Evolutionary conservation across 176 grass and related monocot genomes (phyloP), one percentile per base, ranked within the genome.

Genomic region (Oryza australiensis): DNA sequence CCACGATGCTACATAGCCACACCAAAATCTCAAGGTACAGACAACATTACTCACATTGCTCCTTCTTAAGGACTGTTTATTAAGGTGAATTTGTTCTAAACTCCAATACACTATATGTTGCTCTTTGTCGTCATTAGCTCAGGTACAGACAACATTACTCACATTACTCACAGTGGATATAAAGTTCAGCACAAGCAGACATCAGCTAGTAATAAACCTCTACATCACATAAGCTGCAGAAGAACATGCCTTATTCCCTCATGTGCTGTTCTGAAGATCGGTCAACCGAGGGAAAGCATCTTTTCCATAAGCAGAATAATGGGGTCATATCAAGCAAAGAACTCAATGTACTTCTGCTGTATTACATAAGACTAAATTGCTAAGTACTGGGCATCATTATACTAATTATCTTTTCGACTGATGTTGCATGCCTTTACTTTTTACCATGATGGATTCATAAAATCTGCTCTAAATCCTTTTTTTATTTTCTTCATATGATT

Each of bases 231-330:
- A 94, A 51, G 75, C 87, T 94, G 73, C 93, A 94, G 46, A 90
- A 94, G 75, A 94, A 92, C 87, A 91, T 92, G 74, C 93, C 93
- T 51, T 90, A 84, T 82, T 92, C 89, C 29, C 93, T 94, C 74
- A 41, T 42, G 15, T 84, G 76, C 15, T 94, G 81, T 55, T 92
- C 82, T 49, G 87, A 89, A 38, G 66, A 90, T 29, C 85, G 81
- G 24, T 92, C 87, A 20, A 79, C 40, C 35, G 78, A 77, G 81
- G 83, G 84, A 30, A 84, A 55, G 66, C 37, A 91, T 82, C 57
- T 87, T 82, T 89, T 85, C 72, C 76, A 82, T 66, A 87, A 65
- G 41, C 76, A 83, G 82, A 55, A 84, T 35, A 91, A 70, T 22
- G 73, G 86, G 76, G 65, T 57, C 84, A 87, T 20, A 88, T 53